phyloP scores from a whole-genome alignment of 2,329 filamentous ascomycete species.

The Chaetomiaceae sp. region DNA sequence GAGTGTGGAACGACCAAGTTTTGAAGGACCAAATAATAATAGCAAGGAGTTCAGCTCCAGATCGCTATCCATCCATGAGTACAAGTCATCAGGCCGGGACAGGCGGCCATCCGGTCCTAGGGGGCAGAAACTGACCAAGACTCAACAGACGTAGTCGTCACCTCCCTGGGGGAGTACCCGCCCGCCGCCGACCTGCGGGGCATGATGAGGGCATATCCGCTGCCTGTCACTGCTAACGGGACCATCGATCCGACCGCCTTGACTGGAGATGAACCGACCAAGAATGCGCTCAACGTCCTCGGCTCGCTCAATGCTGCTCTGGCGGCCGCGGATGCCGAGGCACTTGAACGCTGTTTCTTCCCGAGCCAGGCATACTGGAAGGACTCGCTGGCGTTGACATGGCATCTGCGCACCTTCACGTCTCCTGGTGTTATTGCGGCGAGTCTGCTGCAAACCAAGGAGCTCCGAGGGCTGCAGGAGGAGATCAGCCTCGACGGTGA shows the following conservation, averaged over 20 bases:
- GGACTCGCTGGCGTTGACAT: conserved; percentile 35
- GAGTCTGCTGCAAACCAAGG: conserved; percentile 22
- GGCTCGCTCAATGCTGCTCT: conserved; percentile 24
- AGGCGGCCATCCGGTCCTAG: too few relatives aligned
- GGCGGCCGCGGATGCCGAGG: conserved; percentile 17
- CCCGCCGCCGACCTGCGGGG: conserved; percentile 16
- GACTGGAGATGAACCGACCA: conserved; percentile 13
- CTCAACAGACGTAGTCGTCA: too few relatives aligned
- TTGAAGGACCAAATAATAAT: too few relatives aligned
- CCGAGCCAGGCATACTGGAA: conserved; percentile 35
- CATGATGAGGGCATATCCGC: conserved; percentile 27
- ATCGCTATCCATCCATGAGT: too few relatives aligned
- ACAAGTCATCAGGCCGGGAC: too few relatives aligned
- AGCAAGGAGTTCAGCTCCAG: too few relatives aligned
- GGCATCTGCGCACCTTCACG: conserved; percentile 35
- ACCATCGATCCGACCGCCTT: conserved; percentile 11
- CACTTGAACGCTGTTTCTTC: conserved; percentile 31
- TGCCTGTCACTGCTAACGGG: conserved; percentile 22
- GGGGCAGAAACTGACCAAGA: too few relatives aligned
- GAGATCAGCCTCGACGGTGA: conserved; percentile 18
- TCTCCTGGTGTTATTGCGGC: conserved; percentile 25
- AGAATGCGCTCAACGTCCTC: conserved; percentile 17
- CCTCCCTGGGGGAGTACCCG: not conserved
- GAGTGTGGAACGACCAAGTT: too few relatives aligned
- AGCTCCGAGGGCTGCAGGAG: conserved; percentile 18